Percentiles rank a stretch among this genome's conserved stretches.
Conservation (phyloP, 2,329 filamentous ascomycete genomes). For the Septoria linicola region DNA sequence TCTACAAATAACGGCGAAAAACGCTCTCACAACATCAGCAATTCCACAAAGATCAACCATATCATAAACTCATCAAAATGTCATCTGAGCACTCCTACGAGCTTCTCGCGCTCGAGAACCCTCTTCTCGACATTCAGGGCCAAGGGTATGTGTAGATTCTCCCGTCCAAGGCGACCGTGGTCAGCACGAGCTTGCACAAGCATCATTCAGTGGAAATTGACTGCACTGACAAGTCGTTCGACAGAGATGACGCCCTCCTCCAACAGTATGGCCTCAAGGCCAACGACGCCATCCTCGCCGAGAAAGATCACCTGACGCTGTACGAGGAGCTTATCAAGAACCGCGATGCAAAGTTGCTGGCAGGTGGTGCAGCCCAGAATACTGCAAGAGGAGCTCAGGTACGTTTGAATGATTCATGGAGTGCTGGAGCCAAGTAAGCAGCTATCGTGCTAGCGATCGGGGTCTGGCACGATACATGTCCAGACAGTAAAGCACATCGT, state of each 20-base stretch:
- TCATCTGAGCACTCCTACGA: slow-evolving; percentile 63
- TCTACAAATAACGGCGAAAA: too few species aligned
- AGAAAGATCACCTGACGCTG: slow-evolving; percentile 82
- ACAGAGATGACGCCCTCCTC: slow-evolving; percentile 77
- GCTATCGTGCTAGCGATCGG: too few species aligned
- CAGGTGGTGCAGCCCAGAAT: slow-evolving; percentile 96
- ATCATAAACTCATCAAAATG: slow-evolving; percentile 1
- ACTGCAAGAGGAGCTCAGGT: slow-evolving; percentile 87
- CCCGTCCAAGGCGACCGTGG: neutral
- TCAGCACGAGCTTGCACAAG: neutral
- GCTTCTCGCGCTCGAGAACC: slow-evolving; percentile 94
- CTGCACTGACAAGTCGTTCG: slow-evolving; percentile 8
- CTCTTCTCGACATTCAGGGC: slow-evolving; percentile 95
- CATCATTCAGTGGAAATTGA: neutral
- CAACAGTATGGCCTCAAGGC: slow-evolving; percentile 91
- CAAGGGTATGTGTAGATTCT: slow-evolving; percentile 52
- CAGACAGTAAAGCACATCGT: too few species aligned
- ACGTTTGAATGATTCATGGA: slow-evolving; percentile 23
- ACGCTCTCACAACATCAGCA: too few species aligned
- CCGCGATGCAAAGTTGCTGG: slow-evolving; percentile 89
- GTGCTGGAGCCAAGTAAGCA: too few species aligned
- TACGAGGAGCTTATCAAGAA: slow-evolving; percentile 94
- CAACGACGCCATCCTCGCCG: slow-evolving; percentile 96
- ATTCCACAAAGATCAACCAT: too few species aligned
- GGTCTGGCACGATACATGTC: too few species aligned